phyloP scores from a whole-genome alignment of 495 filamentous ascomycete species.

The Cenococcum geophilum region DNA sequence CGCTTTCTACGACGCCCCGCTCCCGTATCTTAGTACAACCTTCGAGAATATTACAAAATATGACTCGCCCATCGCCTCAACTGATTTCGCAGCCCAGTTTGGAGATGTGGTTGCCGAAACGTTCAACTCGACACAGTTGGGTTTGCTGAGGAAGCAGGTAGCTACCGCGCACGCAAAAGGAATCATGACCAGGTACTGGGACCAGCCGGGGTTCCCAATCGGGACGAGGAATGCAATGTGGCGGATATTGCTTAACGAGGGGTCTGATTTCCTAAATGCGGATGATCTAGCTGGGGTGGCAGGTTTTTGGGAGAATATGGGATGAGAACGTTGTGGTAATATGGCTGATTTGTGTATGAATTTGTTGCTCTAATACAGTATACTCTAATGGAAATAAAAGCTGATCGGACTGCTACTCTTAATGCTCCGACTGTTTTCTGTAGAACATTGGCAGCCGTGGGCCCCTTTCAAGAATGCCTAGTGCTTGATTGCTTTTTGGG shows the following conservation, averaged over 20 bases:
- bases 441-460: no score
- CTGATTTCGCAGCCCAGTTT: conserved; percentile 28
- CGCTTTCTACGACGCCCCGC: conserved; percentile 59
- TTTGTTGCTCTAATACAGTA: no score
- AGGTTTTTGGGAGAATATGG: conserved; percentile 35
- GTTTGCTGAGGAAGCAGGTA: conserved; percentile 31
- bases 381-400: no score
- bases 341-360: neutral
- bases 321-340: neutral
- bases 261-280: conserved; percentile 39
- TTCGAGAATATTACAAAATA: conserved; percentile 38
- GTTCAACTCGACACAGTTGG: conserved; percentile 36
- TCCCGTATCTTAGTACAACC: conserved; percentile 43
- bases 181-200: conserved; percentile 39
- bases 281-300: conserved; percentile 41
- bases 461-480: no score
- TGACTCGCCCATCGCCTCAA: conserved; percentile 32
- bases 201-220: conserved; percentile 38
- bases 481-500: no score
- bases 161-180: conserved; percentile 38
- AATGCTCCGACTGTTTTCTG: no score
- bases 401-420: no score
- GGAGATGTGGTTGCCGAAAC: conserved; percentile 35
- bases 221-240: conserved; percentile 38
- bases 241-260: conserved; percentile 35